These are phyloP conservation scores for Fusarium staphyleae DNA, from an alignment of 2,329 filamentous ascomycete species.

Conservation along the genomic window DNA sequence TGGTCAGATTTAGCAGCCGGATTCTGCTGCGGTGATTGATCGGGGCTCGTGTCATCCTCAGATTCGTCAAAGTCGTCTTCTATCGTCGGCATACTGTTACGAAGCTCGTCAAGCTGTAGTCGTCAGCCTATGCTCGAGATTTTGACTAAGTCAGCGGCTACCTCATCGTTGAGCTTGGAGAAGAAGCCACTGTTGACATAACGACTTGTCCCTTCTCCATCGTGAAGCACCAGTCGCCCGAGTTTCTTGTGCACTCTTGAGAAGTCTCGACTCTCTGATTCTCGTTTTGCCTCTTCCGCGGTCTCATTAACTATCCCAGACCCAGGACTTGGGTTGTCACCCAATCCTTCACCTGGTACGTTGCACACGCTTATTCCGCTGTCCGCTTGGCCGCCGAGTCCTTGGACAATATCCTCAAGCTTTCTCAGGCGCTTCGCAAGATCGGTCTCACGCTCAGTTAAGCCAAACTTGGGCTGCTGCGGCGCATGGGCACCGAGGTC, in stretches of 20 bases:
- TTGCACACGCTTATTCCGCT: neutral
- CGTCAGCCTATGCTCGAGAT: neutral
- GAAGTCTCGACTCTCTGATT: conserved; percentile 55
- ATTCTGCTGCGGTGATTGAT: conserved; percentile 28
- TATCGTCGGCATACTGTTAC: conserved; percentile 26
- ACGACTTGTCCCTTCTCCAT: conserved; percentile 69
- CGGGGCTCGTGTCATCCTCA: conserved; percentile 27
- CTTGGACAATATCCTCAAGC: conserved; percentile 76
- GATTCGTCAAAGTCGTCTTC: conserved; percentile 15
- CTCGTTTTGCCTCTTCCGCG: conserved; percentile 24
- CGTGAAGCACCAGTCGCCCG: conserved; percentile 72
- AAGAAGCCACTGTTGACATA: conserved; percentile 81
- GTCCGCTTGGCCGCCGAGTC: conserved; percentile 61
- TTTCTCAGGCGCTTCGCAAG: conserved; percentile 73
- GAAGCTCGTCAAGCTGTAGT: conserved; percentile 24
- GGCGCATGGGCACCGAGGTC: conserved; percentile 67
- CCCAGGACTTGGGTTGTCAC: neutral
- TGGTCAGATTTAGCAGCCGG: conserved; percentile 6
- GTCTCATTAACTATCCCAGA: conserved; percentile 24
- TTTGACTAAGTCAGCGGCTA: conserved; percentile 39
- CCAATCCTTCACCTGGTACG: neutral
- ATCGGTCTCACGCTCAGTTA: conserved; percentile 68
- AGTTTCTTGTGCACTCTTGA: conserved; percentile 21
- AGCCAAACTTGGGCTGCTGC: conserved; percentile 52
- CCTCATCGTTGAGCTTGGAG: conserved; percentile 77